These are phyloP conservation scores for Clavariopsis aquatica DNA, from an alignment of 495 filamentous ascomycete genomes.

Conservation along the genomic window DNA sequence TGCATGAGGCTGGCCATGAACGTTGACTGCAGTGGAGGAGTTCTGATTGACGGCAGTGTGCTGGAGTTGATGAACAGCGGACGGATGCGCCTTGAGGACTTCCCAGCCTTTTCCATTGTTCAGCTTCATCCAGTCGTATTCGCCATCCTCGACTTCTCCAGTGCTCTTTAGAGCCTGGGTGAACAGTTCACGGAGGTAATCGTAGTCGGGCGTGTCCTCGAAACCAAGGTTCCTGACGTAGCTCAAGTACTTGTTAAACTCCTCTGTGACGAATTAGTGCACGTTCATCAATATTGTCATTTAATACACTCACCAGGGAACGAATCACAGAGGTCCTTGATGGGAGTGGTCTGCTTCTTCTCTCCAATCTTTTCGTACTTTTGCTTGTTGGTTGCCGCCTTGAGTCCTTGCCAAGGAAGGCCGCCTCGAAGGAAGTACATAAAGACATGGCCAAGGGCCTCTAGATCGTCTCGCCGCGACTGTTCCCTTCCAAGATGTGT, in stretches of 20 bases:
- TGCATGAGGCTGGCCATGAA: slow-evolving; percentile 60
- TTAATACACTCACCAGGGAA: slow-evolving; percentile 67
- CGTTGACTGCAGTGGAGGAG: slow-evolving; percentile 68
- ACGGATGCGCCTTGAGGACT: slow-evolving; percentile 80
- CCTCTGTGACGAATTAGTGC: slow-evolving; percentile 56
- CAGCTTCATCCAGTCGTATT: slow-evolving; percentile 99
- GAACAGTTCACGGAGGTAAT: slow-evolving; percentile 94
- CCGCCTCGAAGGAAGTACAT: slow-evolving; percentile 98
- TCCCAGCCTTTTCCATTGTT: slow-evolving; percentile 96
- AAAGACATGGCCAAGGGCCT: slow-evolving; percentile 96
- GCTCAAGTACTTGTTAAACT: slow-evolving; percentile 95
- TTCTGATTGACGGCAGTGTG: slow-evolving; percentile 65
- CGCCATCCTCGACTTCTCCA: slow-evolving; percentile 94
- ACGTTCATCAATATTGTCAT: not conserved
- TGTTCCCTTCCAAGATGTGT: slow-evolving; percentile 96
- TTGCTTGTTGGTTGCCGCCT: slow-evolving; percentile 99
- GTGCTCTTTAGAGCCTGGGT: slow-evolving; percentile 94
- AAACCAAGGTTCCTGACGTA: slow-evolving; percentile 98
- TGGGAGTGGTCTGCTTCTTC: slow-evolving; percentile 97
- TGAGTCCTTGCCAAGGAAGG: slow-evolving; percentile 96
- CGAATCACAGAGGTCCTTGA: slow-evolving; percentile 95
- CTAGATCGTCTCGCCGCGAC: slow-evolving; percentile 92
- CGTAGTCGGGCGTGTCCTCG: slow-evolving; percentile 98
- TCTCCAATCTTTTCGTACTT: slow-evolving; percentile 99
- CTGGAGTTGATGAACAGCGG: slow-evolving; percentile 68